A percentile compares a stretch with the other conserved stretches of the same genome.
These are phyloP conservation scores for Zygosaccharomyces gambellarensis DNA, from an alignment of 805 yeast genomes.

Conservation along the genomic window DNA sequence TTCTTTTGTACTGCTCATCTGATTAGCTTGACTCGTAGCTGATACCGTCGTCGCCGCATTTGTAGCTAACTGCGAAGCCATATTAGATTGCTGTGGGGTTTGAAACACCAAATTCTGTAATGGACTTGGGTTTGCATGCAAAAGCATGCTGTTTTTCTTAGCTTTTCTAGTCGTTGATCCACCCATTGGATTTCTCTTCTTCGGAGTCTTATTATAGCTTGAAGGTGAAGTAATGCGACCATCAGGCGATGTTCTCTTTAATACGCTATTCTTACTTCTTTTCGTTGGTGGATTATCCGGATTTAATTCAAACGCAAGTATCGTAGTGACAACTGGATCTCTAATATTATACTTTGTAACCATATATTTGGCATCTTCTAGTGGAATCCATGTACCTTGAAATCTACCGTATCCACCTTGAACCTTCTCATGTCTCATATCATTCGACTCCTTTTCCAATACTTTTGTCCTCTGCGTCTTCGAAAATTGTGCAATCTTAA, in stretches of 20 bases:
- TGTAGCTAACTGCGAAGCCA: slow-evolving; percentile 5
- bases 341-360: slow-evolving; percentile 49
- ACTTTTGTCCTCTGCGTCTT: slow-evolving; percentile 76
- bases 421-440: slow-evolving; percentile 66
- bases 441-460: slow-evolving; percentile 68
- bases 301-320: slow-evolving; percentile 51
- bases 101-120: slow-evolving; percentile 32
- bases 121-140: slow-evolving; percentile 31
- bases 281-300: slow-evolving; percentile 42
- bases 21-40: slow-evolving; percentile 5
- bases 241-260: slow-evolving; percentile 31
- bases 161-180: slow-evolving; percentile 10
- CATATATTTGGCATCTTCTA: slow-evolving; percentile 56
- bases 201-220: slow-evolving; percentile 34
- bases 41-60: slow-evolving; percentile 17
- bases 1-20: slow-evolving; percentile 9
- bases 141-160: slow-evolving; percentile 13
- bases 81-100: slow-evolving; percentile 29
- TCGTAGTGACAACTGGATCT: slow-evolving; percentile 45
- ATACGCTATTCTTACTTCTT: slow-evolving; percentile 36
- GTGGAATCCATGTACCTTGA: slow-evolving; percentile 85
- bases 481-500: slow-evolving; percentile 72
- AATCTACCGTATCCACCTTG: slow-evolving; percentile 84
- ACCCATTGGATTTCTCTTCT: slow-evolving; percentile 15
- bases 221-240: slow-evolving; percentile 33